These are phyloP conservation scores for Suhomyces tanzawaensis DNA, from an alignment of 805 yeast genomes.

Conservation along the genomic window DNA sequence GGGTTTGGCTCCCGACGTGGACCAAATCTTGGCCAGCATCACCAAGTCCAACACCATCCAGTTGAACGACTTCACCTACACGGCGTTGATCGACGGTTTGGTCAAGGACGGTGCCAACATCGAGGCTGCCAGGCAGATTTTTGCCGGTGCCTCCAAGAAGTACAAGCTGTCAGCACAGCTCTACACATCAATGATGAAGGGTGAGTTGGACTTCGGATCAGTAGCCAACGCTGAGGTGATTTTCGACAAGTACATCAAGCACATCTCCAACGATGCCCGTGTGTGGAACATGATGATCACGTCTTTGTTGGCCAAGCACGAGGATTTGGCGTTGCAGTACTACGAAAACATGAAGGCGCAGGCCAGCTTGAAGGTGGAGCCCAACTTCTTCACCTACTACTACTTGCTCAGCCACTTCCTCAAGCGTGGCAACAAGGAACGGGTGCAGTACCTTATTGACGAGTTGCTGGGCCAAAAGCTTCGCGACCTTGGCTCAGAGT, in stretches of 20 bases:
- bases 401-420: constrained; percentile 43
- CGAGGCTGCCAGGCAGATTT: constrained; percentile 51
- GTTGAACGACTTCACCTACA: constrained; percentile 45
- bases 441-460: constrained; percentile 34
- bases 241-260: constrained; percentile 34
- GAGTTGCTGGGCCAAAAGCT: constrained; percentile 34
- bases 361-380: constrained; percentile 20
- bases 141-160: constrained; percentile 38
- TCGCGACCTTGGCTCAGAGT: constrained; percentile 33
- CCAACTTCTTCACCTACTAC: constrained; percentile 52
- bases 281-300: constrained; percentile 42
- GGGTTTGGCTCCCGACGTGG: constrained; percentile 42
- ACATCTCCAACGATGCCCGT: constrained; percentile 34
- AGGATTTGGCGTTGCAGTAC: constrained; percentile 41
- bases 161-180: constrained; percentile 33
- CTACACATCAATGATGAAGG: constrained; percentile 46
- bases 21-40: constrained; percentile 43
- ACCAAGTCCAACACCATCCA: constrained; percentile 22
- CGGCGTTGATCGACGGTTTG: constrained; percentile 55
- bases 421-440: constrained; percentile 27
- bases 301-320: constrained; percentile 28
- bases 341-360: constrained; percentile 32
- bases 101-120: constrained; percentile 45
- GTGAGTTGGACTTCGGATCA: constrained; percentile 44
- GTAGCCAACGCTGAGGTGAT: constrained; percentile 28